phyloP scores from a whole-genome alignment of 2,329 filamentous ascomycete genomes.

The Chaetomium olivaceum region DNA sequence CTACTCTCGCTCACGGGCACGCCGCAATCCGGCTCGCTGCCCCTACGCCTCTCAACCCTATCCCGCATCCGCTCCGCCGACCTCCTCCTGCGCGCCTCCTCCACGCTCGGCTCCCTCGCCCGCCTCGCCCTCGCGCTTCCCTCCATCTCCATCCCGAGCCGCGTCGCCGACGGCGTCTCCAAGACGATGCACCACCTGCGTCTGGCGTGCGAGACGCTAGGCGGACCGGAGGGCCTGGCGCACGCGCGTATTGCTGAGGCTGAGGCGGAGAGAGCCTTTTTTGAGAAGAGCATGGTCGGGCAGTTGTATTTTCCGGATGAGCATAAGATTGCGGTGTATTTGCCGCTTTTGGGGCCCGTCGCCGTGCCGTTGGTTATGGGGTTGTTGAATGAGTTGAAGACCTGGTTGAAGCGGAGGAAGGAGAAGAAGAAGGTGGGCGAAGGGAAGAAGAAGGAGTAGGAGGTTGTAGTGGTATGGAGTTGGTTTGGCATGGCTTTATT shows the following conservation, averaged over 20 bases:
- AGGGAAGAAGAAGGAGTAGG: conserved; percentile 36
- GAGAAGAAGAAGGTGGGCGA: conserved; percentile 44
- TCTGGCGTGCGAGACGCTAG: conserved; percentile 71
- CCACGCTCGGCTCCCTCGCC: conserved; percentile 88
- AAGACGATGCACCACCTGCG: conserved; percentile 77
- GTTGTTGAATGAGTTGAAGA: conserved; percentile 76
- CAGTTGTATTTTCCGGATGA: conserved; percentile 99
- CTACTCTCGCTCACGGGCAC: conserved; percentile 84
- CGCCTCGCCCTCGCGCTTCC: conserved; percentile 80
- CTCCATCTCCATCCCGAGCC: conserved; percentile 86
- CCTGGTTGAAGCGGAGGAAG: conserved; percentile 52
- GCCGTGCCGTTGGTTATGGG: conserved; percentile 87
- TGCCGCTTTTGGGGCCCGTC: conserved; percentile 86
- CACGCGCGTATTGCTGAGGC: conserved; percentile 83
- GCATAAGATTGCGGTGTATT: conserved; percentile 94
- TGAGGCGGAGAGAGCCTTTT: conserved; percentile 91
- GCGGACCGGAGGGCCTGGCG: conserved; percentile 66
- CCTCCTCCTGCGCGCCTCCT: conserved; percentile 84
- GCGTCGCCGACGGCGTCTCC: conserved; percentile 81
- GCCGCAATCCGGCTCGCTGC: conserved; percentile 78
- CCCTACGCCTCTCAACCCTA: conserved; percentile 80
- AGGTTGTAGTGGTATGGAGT: not conserved
- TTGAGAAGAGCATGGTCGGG: conserved; percentile 98
- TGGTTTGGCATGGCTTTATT: not conserved
- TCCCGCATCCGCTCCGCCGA: conserved; percentile 83